These are phyloP conservation scores for Simplicillium aogashimaense DNA, from an alignment of 2,329 filamentous ascomycete species.

Conservation along the genomic window DNA sequence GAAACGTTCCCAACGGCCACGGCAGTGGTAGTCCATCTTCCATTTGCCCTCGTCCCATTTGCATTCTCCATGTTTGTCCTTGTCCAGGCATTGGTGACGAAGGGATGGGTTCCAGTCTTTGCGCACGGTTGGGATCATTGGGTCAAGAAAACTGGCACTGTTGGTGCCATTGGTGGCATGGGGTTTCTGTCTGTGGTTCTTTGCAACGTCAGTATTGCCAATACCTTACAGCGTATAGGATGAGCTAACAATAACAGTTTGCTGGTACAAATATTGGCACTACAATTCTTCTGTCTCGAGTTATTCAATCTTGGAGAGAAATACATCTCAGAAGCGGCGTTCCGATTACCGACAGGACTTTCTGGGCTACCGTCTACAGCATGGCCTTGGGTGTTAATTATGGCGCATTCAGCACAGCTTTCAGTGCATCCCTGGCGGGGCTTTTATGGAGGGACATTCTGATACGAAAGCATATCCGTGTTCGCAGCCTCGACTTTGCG, in stretches of 20 bases:
- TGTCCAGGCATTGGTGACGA: constrained; percentile 62
- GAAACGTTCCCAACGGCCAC: constrained; percentile 63
- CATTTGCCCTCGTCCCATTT: constrained; percentile 59
- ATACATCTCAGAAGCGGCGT: constrained; percentile 40
- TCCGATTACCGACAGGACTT: constrained; percentile 52
- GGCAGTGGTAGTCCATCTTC: constrained; percentile 55
- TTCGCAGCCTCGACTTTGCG: constrained; percentile 55
- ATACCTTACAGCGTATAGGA: background rate
- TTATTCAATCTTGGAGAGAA: constrained; percentile 57
- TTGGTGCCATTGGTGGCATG: constrained; percentile 64
- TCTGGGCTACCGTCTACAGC: constrained; percentile 65
- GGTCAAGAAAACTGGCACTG: constrained; percentile 58
- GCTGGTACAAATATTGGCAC: constrained; percentile 71
- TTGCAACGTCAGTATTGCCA: constrained; percentile 51
- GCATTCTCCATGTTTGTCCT: constrained; percentile 67
- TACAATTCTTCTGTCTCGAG: constrained; percentile 60
- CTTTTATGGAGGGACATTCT: constrained; percentile 66
- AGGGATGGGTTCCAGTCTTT: constrained; percentile 66
- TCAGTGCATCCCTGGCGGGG: constrained; percentile 62
- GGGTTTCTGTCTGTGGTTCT: constrained; percentile 60
- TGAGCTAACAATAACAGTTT: constrained; percentile 36
- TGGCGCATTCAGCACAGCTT: constrained; percentile 62
- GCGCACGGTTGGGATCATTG: constrained; percentile 66
- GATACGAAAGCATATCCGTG: constrained; percentile 55
- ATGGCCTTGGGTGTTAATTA: constrained; percentile 70